Evolutionary conservation across 2,329 filamentous ascomycete species (phyloP), one percentile per base, ranked within the genome.

Genomic region (Aspergillus sp.): DNA sequence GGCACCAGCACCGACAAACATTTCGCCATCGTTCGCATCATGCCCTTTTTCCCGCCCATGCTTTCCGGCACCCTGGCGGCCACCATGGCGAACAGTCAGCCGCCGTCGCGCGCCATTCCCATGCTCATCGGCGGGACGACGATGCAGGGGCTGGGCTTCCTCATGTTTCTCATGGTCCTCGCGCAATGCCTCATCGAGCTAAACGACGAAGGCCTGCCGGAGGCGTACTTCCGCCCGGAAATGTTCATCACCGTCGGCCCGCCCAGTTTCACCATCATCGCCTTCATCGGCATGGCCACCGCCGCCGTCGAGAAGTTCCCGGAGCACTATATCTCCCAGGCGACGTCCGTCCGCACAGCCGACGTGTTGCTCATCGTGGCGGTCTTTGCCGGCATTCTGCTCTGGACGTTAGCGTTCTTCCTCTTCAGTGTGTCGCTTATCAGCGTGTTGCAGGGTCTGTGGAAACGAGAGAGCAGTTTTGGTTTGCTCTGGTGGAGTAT

Each of bases 191-290:
- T 78, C n/a, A 70, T 71, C 49, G 70, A 77, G 2, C 69, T 81
- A 36, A 78, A 80, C 59, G 73, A 72, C 10, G 71, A 70, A 58
- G 73, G 74, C 1, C 69, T 84, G 5, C 82, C 82, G 0, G 68
- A 73, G 6, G 73, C 77, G 0, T 57, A 68, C 0, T 73, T 73
- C 1, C 68, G 79, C n/a, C 79, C 78, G 11, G 78, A 78, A 12
- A 83, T 84, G 81, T 84, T 80, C 63, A 80, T 84, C 18, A 78
- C 80, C 0, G 82, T 84, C 3, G 82, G 82, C 0, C 80, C 80
- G 2, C 68, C 71, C 52, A 69, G 75, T 3, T 81, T 80, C 66
- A 80, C 78, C 0, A 71, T 75, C 24, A 69, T 78, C n/a, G 78
- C 77, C 4, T 66, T 84, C 24, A 77, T 83, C n/a, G 76, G 78